A percentile compares a stretch with the other conserved stretches of the same genome.
Conservation (phyloP, 208 protist genomes). For the Strigomonas culicis region DNA sequence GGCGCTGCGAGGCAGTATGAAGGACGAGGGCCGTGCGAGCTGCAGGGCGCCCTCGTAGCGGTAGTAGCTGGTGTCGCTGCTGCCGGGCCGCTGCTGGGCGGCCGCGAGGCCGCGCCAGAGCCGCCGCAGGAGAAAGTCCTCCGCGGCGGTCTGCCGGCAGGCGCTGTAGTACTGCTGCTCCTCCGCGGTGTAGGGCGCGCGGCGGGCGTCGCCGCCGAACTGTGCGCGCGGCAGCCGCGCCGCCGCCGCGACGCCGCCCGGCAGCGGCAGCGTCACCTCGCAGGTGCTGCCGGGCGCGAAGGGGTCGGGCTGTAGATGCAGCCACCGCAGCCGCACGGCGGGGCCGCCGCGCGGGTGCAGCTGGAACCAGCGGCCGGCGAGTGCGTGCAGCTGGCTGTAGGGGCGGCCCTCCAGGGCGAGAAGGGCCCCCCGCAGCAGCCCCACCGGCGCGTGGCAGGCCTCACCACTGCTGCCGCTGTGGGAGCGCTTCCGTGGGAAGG, state of each 20-base stretch:
- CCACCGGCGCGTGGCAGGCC: not conserved
- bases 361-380: conserved; percentile 28
- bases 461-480: not conserved
- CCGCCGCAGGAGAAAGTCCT: conserved; percentile 62
- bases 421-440: conserved; percentile 28
- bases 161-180: not conserved
- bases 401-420: conserved; percentile 36
- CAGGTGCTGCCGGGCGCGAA: conserved; percentile 73
- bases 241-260: not conserved
- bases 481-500: not conserved
- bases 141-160: conserved; percentile 40
- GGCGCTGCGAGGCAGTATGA: conserved; percentile 69
- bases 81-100: conserved; percentile 27
- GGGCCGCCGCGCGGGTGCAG: not conserved
- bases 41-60: conserved; percentile 5
- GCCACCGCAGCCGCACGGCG: conserved; percentile 22
- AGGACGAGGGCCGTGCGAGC: conserved; percentile 4
- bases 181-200: not conserved
- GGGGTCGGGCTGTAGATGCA: conserved; percentile 66
- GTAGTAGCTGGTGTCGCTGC: not conserved
- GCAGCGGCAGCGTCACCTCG: conserved; percentile 31
- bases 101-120: conserved; percentile 70
- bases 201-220: not conserved
- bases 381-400: conserved; percentile 55
- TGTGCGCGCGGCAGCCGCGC: not conserved